Evolutionary conservation across 306 rosid genomes (phyloP).

Genomic region (Malus asiatica): DNA sequence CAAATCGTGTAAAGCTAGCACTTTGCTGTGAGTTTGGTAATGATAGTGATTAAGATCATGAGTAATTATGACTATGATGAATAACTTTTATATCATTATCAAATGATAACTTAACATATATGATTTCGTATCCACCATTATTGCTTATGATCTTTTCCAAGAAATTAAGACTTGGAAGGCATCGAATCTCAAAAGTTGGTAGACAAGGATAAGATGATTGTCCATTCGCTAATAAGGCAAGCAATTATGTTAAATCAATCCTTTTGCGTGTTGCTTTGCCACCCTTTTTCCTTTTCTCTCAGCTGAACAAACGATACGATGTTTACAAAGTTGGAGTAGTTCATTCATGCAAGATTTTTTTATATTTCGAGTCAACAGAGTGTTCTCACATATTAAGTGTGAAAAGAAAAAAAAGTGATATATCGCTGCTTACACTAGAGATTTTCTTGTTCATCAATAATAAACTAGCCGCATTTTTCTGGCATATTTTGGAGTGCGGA

Average conservation of each 20-base stretch:
- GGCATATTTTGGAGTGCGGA: background rate
- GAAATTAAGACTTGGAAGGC: background rate
- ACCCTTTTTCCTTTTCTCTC: background rate
- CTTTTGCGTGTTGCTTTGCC: background rate
- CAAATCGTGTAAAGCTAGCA: background rate
- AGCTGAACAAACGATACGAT: background rate
- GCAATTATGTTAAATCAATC: background rate
- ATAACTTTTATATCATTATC: background rate
- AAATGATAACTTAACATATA: background rate
- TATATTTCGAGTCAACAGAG: too few species aligned
- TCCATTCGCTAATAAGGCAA: background rate
- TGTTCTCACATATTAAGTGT: too few species aligned
- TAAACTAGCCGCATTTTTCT: too few species aligned
- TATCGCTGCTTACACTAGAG: too few species aligned
- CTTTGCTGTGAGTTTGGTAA: background rate
- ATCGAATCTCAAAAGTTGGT: background rate
- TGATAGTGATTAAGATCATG: background rate
- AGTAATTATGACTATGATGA: background rate
- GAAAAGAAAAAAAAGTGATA: too few species aligned
- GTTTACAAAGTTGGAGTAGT: background rate
- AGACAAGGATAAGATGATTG: background rate
- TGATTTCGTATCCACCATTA: background rate
- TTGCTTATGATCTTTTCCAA: background rate
- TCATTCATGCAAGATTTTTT: background rate
- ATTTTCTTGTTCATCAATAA: too few species aligned